Evolutionary conservation across 805 yeast genomes (phyloP).

Genomic region (Wickerhamomyces mucosus): DNA sequence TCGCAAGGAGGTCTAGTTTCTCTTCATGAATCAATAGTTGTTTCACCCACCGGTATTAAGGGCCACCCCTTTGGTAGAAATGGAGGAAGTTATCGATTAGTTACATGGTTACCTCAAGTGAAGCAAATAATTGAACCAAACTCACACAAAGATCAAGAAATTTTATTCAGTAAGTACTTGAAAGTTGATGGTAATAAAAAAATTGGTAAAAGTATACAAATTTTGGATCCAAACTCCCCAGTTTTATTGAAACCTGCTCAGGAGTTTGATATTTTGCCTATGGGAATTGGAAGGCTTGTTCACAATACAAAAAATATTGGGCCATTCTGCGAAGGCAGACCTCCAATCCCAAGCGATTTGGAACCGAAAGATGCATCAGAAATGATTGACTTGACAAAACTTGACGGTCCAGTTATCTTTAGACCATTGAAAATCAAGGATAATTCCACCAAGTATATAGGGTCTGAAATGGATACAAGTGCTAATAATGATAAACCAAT

Average conservation of each 20-base stretch:
- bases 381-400: too few relatives aligned
- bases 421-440: too few relatives aligned
- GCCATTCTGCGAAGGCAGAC: too few relatives aligned
- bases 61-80: not conserved
- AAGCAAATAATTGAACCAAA: slow-evolving; percentile 2
- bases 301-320: too few relatives aligned
- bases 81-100: not conserved
- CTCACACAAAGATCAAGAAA: slow-evolving; percentile 6
- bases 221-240: slow-evolving; percentile 4
- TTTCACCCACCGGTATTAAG: slow-evolving; percentile 1
- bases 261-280: too few relatives aligned
- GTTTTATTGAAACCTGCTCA: slow-evolving; percentile 1
- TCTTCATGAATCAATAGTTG: slow-evolving; percentile 1
- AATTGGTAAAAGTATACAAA: slow-evolving; percentile 6
- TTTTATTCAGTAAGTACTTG: slow-evolving; percentile 7
- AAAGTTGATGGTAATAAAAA: slow-evolving; percentile 4
- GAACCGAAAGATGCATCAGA: too few relatives aligned
- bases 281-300: too few relatives aligned
- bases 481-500: too few relatives aligned
- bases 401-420: too few relatives aligned
- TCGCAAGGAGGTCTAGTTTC: not conserved
- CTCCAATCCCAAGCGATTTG: too few relatives aligned
- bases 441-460: too few relatives aligned
- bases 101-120: slow-evolving; percentile 1
- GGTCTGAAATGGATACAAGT: too few relatives aligned